Evolutionary conservation across 106 monocot species (phyloP).

Genomic region (Chionographis japonica): DNA sequence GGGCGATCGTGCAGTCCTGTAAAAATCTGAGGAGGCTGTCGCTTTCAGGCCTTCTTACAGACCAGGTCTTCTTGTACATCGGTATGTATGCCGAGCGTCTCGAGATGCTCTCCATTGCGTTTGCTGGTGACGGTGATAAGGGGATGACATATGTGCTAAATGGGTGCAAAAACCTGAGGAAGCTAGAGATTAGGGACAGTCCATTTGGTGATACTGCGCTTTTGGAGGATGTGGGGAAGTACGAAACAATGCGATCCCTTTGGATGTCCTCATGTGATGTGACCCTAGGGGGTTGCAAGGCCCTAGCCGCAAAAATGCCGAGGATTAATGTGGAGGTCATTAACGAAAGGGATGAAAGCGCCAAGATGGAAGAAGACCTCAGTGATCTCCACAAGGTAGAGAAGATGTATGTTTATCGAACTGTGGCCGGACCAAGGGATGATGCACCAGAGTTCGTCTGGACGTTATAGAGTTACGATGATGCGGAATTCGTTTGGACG

Average conservation of each 20-base stretch:
- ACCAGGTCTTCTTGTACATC: constrained; percentile 36
- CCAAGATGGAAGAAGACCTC: neutral
- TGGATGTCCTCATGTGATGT: constrained; percentile 37
- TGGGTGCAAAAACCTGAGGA: constrained; percentile 35
- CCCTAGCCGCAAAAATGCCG: constrained; percentile 17
- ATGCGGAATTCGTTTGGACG: no score
- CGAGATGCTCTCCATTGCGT: constrained; percentile 49
- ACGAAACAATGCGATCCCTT: constrained; percentile 40
- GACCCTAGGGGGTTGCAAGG: constrained; percentile 21
- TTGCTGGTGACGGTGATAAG: constrained; percentile 35
- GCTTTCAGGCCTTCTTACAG: constrained; percentile 35
- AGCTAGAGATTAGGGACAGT: constrained; percentile 40
- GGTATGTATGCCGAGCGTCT: constrained; percentile 35
- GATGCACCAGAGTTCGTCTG: constrained; percentile 23
- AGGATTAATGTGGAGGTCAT: constrained; percentile 38
- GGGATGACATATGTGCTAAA: constrained; percentile 36
- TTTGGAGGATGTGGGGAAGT: constrained; percentile 21
- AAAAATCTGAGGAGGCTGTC: constrained; percentile 27
- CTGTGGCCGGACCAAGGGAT: constrained; percentile 28
- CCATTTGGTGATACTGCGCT: constrained; percentile 36
- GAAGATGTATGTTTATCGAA: constrained; percentile 37
- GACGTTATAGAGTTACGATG: constrained; percentile 10
- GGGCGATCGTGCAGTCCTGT: constrained; percentile 33
- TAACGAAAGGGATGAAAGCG: constrained; percentile 2
- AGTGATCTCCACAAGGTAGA: constrained; percentile 15